A percentile compares a stretch with the other conserved stretches of the same genome.
phyloP scores from a whole-genome alignment of 768 basidiomycete genomes.

The Rossbeevera mucosa region DNA sequence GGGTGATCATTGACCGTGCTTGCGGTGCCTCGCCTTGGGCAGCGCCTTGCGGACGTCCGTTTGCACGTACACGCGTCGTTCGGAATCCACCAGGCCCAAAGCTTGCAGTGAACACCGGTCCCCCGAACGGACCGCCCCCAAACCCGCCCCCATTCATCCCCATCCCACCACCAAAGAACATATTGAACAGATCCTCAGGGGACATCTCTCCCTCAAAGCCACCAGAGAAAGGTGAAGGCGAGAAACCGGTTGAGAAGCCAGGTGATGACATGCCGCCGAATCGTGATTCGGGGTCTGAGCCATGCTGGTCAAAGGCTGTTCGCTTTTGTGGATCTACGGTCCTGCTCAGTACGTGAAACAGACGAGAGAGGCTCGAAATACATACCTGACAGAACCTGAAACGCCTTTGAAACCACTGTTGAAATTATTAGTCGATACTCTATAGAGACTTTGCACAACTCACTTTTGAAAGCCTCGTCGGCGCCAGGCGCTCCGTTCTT shows the following conservation, averaged over 20 bases:
- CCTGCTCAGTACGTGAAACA: conserved; percentile 5
- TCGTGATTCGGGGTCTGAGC: conserved; percentile 85
- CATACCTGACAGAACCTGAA: conserved; percentile 84
- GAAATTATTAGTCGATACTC: conserved; percentile 3
- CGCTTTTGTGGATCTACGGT: conserved; percentile 78
- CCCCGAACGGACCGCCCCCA: conserved; percentile 47
- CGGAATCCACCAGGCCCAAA: conserved; percentile 86
- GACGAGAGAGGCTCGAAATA: neutral
- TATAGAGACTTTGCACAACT: conserved; percentile 26
- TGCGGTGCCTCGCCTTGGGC: conserved; percentile 40
- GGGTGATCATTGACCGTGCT: conserved; percentile 57
- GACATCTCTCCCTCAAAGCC: conserved; percentile 82
- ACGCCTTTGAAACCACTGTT: conserved; percentile 95
- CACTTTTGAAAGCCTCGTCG: conserved; percentile 97
- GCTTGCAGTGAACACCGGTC: conserved; percentile 64
- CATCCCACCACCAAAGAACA: conserved; percentile 85
- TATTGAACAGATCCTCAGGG: conserved; percentile 95
- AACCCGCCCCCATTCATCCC: conserved; percentile 42
- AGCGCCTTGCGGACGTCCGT: conserved; percentile 34
- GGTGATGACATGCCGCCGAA: conserved; percentile 66
- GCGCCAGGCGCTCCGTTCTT: conserved; percentile 98
- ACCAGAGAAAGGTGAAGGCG: conserved; percentile 44
- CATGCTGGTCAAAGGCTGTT: conserved; percentile 77
- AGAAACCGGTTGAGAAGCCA: conserved; percentile 45
- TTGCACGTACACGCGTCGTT: conserved; percentile 51